Evolutionary conservation across 345 rosid species (phyloP).

Genomic region (Limnanthes douglasii): DNA sequence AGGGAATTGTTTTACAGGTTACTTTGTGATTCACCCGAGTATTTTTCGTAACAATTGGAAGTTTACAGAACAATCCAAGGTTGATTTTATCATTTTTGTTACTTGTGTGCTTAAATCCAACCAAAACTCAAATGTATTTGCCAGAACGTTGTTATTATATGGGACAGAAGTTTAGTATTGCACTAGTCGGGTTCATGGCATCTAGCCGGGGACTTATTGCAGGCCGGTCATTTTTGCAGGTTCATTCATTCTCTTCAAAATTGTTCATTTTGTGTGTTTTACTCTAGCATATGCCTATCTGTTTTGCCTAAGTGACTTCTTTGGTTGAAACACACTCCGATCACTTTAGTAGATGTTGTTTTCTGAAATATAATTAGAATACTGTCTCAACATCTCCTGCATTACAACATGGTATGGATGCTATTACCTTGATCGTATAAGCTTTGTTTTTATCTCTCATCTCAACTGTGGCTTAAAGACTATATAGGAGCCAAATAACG

Average conservation of each 20-base stretch:
- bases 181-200: slow-evolving; percentile 91
- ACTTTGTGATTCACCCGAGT: slow-evolving; percentile 61
- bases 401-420: too few relatives aligned
- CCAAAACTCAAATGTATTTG: not conserved
- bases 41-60: slow-evolving; percentile 70
- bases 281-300: too few relatives aligned
- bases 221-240: slow-evolving; percentile 69
- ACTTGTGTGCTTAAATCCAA: not conserved
- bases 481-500: slow-evolving; percentile 64
- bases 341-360: slow-evolving; percentile 2
- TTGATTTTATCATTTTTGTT: slow-evolving; percentile 2
- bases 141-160: slow-evolving; percentile 21
- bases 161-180: slow-evolving; percentile 70
- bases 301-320: too few relatives aligned
- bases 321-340: not conserved
- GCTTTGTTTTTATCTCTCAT: too few relatives aligned
- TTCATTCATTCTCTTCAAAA: too few relatives aligned
- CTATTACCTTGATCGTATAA: too few relatives aligned
- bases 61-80: slow-evolving; percentile 89
- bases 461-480: too few relatives aligned
- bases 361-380: too few relatives aligned
- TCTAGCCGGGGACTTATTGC: slow-evolving; percentile 86
- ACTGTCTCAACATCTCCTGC: too few relatives aligned
- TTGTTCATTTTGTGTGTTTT: slow-evolving; percentile 1
- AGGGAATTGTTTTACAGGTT: slow-evolving; percentile 71